Base-by-base conservation (phyloP, 1,139 yeast genomes). In the Suhomyces taliae region DNA sequence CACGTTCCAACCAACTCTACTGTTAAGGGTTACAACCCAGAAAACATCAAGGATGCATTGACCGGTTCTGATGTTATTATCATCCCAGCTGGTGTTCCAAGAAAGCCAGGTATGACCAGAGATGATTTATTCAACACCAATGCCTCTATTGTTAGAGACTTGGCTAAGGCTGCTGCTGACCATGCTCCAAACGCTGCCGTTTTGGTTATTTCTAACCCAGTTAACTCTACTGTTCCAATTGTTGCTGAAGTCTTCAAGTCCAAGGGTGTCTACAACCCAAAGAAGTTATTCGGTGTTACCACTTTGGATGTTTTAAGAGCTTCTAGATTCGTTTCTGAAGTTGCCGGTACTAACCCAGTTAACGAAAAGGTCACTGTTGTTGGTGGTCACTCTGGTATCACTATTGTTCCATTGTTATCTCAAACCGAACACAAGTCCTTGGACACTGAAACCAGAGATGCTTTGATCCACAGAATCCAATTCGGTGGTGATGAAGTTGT, bases 101-200 rank as follows among this genome's bases (percentile, higher is more conserved):
- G 98, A 76, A 91, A 91, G 76, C 97, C 97, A 48, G 97, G 97
- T 58, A 91, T 91, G 98, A 88, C 97, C 56, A 85, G 98, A 71
- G 97, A 91, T 67, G 97, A 91, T 66, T 80, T 91, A 66, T 90
- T 91, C 81, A 83, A 83, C 74, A 88, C 93, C 75, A 91, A 91
- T 66, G 97, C 96, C 41, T 87, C 90, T 43, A 91, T 91, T 68
- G 90, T 91, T 48, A 79, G 87, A 57, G 91, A 84, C 67, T 76
- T 91, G 61, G 91, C 95, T 55, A 82, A 81, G 67, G 89, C 88
- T 44, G 83, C 88, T 60, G 95, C 95, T 43, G 78, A 79, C 48
- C 64, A 72, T 70, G 79, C 86, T 47, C 96, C 96, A 58, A 72
- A 81, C 52, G 95, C 96, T 34, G 83, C 85, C 54, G 76, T 89